Evolutionary conservation across 2,329 filamentous ascomycete species (phyloP).

Genomic region (Aspergillus sp.): DNA sequence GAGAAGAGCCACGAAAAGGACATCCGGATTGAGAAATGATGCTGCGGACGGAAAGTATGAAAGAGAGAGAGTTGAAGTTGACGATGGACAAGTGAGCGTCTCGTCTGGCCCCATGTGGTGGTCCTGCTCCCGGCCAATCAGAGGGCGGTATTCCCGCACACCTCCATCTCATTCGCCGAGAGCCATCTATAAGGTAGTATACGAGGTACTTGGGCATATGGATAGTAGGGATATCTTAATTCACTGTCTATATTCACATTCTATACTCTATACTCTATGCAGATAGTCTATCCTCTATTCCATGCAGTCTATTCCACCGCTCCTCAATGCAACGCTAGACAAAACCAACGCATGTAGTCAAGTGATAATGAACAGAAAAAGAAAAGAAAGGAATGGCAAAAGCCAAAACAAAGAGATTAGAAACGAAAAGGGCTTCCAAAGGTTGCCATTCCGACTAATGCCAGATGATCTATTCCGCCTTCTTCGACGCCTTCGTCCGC

Average conservation of each 20-base stretch:
- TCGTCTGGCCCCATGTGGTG: neutral
- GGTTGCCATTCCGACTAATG: no score
- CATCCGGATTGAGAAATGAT: neutral
- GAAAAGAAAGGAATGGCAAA: neutral
- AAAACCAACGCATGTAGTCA: neutral
- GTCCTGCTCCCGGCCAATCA: neutral
- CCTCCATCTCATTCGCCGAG: neutral
- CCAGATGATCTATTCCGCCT: conserved; percentile 24
- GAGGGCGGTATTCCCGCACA: neutral
- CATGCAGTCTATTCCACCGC: neutral
- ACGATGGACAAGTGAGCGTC: conserved; percentile 1
- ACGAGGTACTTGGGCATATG: no score
- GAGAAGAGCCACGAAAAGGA: neutral
- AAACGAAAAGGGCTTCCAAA: no score
- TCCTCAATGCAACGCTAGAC: neutral
- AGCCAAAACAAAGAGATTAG: neutral
- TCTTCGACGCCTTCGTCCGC: conserved; percentile 37
- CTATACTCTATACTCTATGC: conserved; percentile 1
- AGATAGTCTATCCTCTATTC: neutral
- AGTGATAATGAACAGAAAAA: neutral
- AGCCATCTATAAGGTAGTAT: neutral
- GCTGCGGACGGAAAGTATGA: neutral
- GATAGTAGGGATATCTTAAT: no score
- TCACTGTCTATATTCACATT: neutral
- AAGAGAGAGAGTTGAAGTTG: neutral